Conservation (phyloP, 108 stramenopile genomes). For the Chaetoceros tenuissimus region DNA sequence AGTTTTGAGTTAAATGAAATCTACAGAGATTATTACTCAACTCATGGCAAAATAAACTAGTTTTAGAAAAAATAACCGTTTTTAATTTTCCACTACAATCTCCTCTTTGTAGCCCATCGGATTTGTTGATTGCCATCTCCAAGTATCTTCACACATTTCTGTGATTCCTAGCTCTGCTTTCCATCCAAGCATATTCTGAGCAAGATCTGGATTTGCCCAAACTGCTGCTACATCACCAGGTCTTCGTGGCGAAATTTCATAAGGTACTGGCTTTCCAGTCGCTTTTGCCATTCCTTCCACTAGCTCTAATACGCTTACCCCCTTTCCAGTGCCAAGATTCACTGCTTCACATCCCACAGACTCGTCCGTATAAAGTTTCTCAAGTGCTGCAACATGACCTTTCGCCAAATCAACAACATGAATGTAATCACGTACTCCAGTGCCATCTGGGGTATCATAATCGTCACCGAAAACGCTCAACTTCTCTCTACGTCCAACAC, state of each 20-base stretch:
- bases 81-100: too few relatives aligned
- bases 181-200: constrained; percentile 82
- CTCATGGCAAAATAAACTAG: too few relatives aligned
- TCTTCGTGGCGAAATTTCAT: constrained; percentile 79
- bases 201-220: constrained; percentile 87
- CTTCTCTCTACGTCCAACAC: constrained; percentile 86
- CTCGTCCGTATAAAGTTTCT: constrained; percentile 61
- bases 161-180: constrained; percentile 76
- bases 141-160: constrained; percentile 95
- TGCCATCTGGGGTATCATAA: constrained; percentile 94
- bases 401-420: constrained; percentile 98
- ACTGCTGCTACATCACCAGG: constrained; percentile 91
- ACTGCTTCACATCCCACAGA: constrained; percentile 74
- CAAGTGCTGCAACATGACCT: constrained; percentile 91
- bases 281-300: constrained; percentile 90
- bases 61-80: too few relatives aligned
- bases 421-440: constrained; percentile 98
- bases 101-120: constrained; percentile 84
- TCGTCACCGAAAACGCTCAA: constrained; percentile 97
- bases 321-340: constrained; percentile 95
- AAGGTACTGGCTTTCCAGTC: constrained; percentile 80
- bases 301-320: constrained; percentile 91
- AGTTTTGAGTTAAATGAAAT: too few relatives aligned
- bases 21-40: too few relatives aligned
- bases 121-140: constrained; percentile 97